Conservation (phyloP, 495 filamentous ascomycete genomes). For the Neurospora hispaniola region DNA sequence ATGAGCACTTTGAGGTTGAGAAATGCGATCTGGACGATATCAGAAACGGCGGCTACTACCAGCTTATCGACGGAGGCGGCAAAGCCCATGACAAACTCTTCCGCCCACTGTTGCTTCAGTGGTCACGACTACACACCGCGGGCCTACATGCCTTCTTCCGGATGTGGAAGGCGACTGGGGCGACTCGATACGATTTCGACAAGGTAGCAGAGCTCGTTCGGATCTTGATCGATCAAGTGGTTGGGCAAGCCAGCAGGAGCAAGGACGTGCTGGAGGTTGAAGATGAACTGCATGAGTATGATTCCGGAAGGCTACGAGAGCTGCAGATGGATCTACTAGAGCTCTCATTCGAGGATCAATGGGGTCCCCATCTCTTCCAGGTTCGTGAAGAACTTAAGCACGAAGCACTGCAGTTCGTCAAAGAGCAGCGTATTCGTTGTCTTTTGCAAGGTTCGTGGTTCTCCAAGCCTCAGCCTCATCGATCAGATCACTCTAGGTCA, state of each 20-base stretch:
- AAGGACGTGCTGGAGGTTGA: constrained; percentile 85
- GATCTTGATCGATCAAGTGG: constrained; percentile 83
- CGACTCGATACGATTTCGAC: constrained; percentile 74
- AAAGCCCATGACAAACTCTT: constrained; percentile 80
- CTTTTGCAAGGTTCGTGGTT: constrained; percentile 89
- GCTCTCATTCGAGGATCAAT: constrained; percentile 83
- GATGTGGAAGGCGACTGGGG: constrained; percentile 82
- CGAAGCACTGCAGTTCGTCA: constrained; percentile 90
- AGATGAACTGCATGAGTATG: constrained; percentile 76
- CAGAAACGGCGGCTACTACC: constrained; percentile 47
- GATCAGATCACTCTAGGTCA: background rate
- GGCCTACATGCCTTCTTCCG: constrained; percentile 84
- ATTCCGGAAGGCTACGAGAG: constrained; percentile 63
- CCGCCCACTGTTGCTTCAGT: constrained; percentile 80
- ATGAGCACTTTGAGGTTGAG: constrained; percentile 92
- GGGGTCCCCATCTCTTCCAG: constrained; percentile 81
- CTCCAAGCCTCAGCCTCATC: constrained; percentile 39
- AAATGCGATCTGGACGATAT: constrained; percentile 75
- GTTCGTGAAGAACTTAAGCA: constrained; percentile 88
- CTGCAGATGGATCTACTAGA: constrained; percentile 94
- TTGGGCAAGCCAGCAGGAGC: constrained; percentile 70
- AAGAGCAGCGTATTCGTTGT: constrained; percentile 92
- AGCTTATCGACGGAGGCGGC: constrained; percentile 57
- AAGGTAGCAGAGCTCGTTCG: constrained; percentile 86
- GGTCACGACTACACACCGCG: constrained; percentile 87